A percentile compares a stretch with the other conserved stretches of the same genome.
Conservation (phyloP, 257 asterid genomes). For the Gentiana dahurica region DNA sequence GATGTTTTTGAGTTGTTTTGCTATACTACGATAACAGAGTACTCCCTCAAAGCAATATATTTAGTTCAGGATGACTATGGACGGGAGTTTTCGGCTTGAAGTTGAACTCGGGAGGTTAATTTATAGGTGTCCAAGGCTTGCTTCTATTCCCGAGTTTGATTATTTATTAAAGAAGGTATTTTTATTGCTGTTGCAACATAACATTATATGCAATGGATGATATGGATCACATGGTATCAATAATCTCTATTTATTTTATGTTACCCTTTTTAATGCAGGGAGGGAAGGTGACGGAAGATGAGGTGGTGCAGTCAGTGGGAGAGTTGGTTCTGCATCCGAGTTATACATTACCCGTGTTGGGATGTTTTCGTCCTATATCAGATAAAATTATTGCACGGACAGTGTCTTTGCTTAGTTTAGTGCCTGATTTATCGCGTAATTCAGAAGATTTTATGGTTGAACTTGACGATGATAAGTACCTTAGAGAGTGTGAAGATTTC, state of each 20-base stretch:
- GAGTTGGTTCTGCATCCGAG: constrained; percentile 70
- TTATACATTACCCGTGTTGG: constrained; percentile 69
- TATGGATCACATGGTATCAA: background rate
- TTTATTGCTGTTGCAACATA: background rate
- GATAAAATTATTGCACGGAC: constrained; percentile 43
- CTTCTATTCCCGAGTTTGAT: constrained; percentile 27
- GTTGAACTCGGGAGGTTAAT: constrained; percentile 56
- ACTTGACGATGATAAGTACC: constrained; percentile 37
- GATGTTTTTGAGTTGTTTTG: too few relatives aligned
- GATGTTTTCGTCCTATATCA: constrained; percentile 79
- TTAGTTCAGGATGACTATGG: constrained; percentile 50
- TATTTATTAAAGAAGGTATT: constrained; percentile 52
- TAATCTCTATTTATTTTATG: background rate
- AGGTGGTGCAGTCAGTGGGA: constrained; percentile 57
- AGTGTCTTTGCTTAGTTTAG: constrained; percentile 47
- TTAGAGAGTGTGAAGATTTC: constrained; percentile 34
- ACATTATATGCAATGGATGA: background rate
- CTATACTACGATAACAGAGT: constrained; percentile 33
- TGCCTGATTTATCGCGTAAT: constrained; percentile 43
- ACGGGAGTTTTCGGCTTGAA: constrained; percentile 57
- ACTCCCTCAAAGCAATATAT: constrained; percentile 65
- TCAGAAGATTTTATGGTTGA: constrained; percentile 26
- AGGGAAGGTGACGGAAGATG: constrained; percentile 45
- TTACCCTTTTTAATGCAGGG: constrained; percentile 33
- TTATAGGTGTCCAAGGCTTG: constrained; percentile 49